Percentiles rank a stretch among this genome's conserved stretches.
Evolutionary conservation across 1,284 basidiomycete genomes (phyloP).

Genomic region (Rhodotorula mucilaginosa): DNA sequence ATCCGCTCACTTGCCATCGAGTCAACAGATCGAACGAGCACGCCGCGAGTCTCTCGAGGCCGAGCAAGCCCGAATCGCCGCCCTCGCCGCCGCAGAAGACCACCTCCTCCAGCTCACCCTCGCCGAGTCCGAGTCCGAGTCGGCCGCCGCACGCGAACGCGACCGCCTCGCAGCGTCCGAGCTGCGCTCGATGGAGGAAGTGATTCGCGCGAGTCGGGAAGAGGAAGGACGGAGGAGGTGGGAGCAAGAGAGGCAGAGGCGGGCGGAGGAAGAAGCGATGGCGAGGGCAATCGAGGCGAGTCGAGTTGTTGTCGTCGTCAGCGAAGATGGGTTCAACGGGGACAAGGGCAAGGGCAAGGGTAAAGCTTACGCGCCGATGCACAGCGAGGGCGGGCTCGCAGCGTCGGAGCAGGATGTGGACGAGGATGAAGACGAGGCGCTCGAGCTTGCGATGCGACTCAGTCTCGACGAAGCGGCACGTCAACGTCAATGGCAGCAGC

Average conservation of each 20-base stretch:
- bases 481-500: not conserved
- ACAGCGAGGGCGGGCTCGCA: not conserved
- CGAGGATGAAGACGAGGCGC: conserved; percentile 6
- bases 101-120: conserved; percentile 7
- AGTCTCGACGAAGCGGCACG: conserved; percentile 15
- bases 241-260: not conserved
- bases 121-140: conserved; percentile 9
- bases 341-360: not conserved
- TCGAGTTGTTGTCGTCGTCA: not conserved
- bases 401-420: not conserved
- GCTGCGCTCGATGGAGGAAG: conserved; percentile 20
- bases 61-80: not conserved
- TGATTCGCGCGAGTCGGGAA: conserved; percentile 3
- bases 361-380: not conserved
- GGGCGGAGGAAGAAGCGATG: conserved; percentile 13
- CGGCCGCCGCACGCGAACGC: conserved; percentile 9
- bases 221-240: conserved; percentile 4
- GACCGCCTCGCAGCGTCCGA: conserved; percentile 6
- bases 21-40: conserved; percentile 2
- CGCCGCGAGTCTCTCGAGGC: not conserved
- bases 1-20: not conserved
- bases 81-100: conserved; percentile 16
- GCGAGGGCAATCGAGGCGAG: conserved; percentile 9
- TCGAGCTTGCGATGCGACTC: conserved; percentile 21
- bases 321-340: not conserved